These are phyloP conservation scores for Zancudomyces culisetae DNA, from an alignment of 371 early-diverging fungal species.

Conservation along the genomic window DNA sequence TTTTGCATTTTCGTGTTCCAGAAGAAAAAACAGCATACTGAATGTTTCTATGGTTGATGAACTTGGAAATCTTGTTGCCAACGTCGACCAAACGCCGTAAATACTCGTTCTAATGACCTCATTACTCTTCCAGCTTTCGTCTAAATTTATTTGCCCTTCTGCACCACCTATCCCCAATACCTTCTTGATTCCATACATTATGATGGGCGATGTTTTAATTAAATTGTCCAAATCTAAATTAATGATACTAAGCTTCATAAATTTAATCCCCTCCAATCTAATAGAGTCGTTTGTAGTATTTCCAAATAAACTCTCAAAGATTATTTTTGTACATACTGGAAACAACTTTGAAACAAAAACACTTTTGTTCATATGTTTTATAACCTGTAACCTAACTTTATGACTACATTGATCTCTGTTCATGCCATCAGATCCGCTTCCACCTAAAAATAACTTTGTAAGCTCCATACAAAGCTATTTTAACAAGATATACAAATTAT, in stretches of 20 bases:
- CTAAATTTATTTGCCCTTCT: background rate
- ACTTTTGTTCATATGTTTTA: constrained; percentile 1
- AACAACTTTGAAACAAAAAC: background rate
- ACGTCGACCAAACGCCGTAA: background rate
- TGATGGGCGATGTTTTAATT: background rate
- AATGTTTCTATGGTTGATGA: background rate
- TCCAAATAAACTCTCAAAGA: constrained; percentile 2
- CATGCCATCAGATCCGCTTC: background rate
- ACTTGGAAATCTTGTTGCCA: background rate
- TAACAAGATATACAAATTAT: too few relatives aligned
- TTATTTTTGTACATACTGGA: constrained; percentile 1
- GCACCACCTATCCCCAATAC: background rate
- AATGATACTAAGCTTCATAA: background rate
- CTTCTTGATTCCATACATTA: constrained; percentile 1
- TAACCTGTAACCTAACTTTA: background rate
- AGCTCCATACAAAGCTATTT: background rate
- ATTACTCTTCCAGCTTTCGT: background rate
- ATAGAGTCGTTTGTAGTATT: background rate
- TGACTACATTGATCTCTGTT: background rate
- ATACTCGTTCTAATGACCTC: background rate
- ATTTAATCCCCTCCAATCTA: background rate
- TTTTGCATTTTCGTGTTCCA: background rate
- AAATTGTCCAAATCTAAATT: background rate
- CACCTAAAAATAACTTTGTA: background rate
- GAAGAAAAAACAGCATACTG: background rate